Evolutionary conservation across 192 early-diverging fungal genomes (phyloP), one percentile per base, ranked within the genome.

Genomic region (Kickxella alabastrina): DNA sequence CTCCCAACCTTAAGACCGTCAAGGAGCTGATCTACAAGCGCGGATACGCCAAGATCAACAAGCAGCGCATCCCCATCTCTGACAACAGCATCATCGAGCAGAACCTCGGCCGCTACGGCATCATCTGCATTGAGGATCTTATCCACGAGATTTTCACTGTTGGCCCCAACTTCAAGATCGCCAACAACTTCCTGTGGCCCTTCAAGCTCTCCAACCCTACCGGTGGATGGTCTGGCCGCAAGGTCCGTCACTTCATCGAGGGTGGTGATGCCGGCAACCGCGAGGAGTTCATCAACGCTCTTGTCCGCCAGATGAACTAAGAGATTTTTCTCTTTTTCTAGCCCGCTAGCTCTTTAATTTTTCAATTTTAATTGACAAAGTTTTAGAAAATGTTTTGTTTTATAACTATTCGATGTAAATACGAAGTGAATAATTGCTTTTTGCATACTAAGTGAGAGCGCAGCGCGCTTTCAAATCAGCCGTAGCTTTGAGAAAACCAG

Each of bases 11-110:
- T 49, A 99, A 99, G 90, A 85, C 92, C 27, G 88, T 97, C 73
- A 91, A 92, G 76, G 97, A 99, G 83, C 81, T 99, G 43, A 85
- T 99, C 83, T 99, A 99, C 92, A 98, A 99, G 89, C 91, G 97
- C 59, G 97, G 93, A 54, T 96, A 92, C 78, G 95, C 84, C 65
- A 99, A 99, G 92, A 84, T 97, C 71, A 83, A 95, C 86, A 90
- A 87, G 80, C 93, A 97, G 82, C 87, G 97, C 59, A 84, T 97
- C 62, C 90, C 95, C 54, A 89, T 99, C 80, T 79, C 82, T 65
- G 95, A 97, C 80, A 99, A 99, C 87, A 63, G 85, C 47, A 83
- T 99, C 79, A 88, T 97, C 66, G 93, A 97, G 83, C 68, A 86
- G 69, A 67, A 74, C 57, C 85, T 99, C 32, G 95, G 95, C 73